These are phyloP conservation scores for Erigeron philadelphicus DNA, from an alignment of 140 eudicot genomes.

Conservation along the genomic window DNA sequence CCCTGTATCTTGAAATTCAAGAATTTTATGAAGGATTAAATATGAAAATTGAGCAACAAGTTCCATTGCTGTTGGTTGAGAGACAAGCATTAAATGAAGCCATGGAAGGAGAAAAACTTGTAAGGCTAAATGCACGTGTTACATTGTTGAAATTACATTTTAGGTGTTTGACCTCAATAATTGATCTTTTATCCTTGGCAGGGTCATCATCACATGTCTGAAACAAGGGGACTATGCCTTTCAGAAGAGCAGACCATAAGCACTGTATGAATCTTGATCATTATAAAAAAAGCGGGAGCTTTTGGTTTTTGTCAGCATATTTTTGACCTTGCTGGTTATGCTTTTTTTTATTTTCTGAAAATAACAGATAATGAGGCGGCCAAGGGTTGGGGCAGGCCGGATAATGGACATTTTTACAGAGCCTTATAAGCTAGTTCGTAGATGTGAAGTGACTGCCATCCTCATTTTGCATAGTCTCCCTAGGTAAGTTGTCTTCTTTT, in stretches of 20 bases:
- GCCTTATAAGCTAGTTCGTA: conserved; percentile 69
- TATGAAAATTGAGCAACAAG: conserved; percentile 84
- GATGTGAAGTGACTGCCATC: conserved; percentile 92
- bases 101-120: conserved; percentile 88
- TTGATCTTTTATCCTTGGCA: conserved; percentile 31
- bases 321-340: neutral
- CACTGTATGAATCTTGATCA: conserved; percentile 48
- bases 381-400: conserved; percentile 70
- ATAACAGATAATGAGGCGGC: conserved; percentile 72
- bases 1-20: conserved; percentile 80
- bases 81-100: conserved; percentile 92
- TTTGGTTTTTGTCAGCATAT: neutral
- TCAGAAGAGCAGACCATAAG: conserved; percentile 97
- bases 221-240: conserved; percentile 97
- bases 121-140: conserved; percentile 24
- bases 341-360: neutral
- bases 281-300: conserved; percentile 3
- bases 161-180: conserved; percentile 6
- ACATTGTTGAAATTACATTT: conserved; percentile 3
- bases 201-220: conserved; percentile 98
- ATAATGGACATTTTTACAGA: conserved; percentile 72
- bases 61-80: conserved; percentile 82
- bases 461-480: conserved; percentile 92
- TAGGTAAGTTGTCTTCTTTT: conserved; percentile 41
- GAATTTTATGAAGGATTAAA: conserved; percentile 78